Evolutionary conservation across 352 stramenopile genomes (phyloP).

Genomic region (Halophytophthora polymorphica): DNA sequence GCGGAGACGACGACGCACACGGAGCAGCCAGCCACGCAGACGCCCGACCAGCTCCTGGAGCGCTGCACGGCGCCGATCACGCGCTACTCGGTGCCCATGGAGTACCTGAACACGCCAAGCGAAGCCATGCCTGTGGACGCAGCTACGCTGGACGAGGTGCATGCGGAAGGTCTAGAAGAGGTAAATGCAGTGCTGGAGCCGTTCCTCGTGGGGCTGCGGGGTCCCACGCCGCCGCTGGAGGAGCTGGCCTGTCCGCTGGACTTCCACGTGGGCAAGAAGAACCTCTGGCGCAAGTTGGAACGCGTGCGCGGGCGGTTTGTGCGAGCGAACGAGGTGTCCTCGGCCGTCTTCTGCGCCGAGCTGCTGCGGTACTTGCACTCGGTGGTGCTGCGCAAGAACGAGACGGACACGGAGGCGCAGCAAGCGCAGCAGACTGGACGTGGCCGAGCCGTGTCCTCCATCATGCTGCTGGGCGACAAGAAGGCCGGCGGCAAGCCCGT

Average conservation of each 20-base stretch:
- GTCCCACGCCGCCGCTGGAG: slow-evolving; percentile 22
- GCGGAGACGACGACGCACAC: slow-evolving; percentile 28
- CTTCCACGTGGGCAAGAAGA: slow-evolving; percentile 58
- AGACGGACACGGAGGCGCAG: slow-evolving; percentile 54
- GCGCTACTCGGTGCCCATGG: slow-evolving; percentile 46
- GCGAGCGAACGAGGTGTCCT: slow-evolving; percentile 58
- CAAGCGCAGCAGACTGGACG: slow-evolving; percentile 40
- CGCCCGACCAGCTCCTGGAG: slow-evolving; percentile 44
- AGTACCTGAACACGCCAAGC: slow-evolving; percentile 48
- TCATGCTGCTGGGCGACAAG: slow-evolving; percentile 40
- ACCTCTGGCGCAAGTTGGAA: slow-evolving; percentile 43
- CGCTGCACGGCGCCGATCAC: slow-evolving; percentile 49
- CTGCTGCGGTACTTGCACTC: slow-evolving; percentile 65
- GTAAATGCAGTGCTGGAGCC: slow-evolving; percentile 47
- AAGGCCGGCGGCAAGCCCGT: slow-evolving; percentile 23
- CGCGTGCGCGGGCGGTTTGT: slow-evolving; percentile 55
- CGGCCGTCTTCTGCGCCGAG: slow-evolving; percentile 62
- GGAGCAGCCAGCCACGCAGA: slow-evolving; percentile 16
- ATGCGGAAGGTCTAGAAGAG: slow-evolving; percentile 44
- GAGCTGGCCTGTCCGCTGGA: slow-evolving; percentile 48
- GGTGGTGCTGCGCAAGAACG: slow-evolving; percentile 65
- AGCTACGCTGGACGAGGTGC: slow-evolving; percentile 37
- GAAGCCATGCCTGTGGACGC: slow-evolving; percentile 60
- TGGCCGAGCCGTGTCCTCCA: slow-evolving; percentile 44
- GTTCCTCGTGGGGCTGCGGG: slow-evolving; percentile 52